Conservation (phyloP, 1,139 yeast species). For the Kurtzmaniella quercitrusa region DNA sequence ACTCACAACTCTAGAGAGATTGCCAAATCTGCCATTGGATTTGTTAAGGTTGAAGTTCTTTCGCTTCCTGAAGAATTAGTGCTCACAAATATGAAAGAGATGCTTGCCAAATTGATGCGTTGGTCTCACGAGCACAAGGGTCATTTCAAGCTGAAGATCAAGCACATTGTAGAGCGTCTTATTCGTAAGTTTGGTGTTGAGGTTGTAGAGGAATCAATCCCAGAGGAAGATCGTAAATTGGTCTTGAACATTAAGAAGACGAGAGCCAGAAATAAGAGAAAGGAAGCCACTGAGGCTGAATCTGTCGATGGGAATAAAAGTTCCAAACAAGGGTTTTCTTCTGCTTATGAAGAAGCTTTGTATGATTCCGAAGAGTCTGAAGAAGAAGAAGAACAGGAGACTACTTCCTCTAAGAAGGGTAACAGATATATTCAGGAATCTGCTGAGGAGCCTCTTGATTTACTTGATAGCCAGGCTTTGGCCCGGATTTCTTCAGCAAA, state of each 20-base stretch:
- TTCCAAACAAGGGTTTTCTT: slow-evolving; percentile 49
- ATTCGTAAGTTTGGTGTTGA: slow-evolving; percentile 88
- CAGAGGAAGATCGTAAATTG: slow-evolving; percentile 80
- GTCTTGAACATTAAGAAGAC: slow-evolving; percentile 81
- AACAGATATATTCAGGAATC: slow-evolving; percentile 72
- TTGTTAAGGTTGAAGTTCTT: slow-evolving; percentile 85
- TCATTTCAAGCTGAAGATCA: slow-evolving; percentile 87
- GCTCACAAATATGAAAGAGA: slow-evolving; percentile 57
- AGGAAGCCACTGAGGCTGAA: slow-evolving; percentile 33
- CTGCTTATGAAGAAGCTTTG: slow-evolving; percentile 83
- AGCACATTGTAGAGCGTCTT: slow-evolving; percentile 87
- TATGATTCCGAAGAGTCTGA: slow-evolving; percentile 55
- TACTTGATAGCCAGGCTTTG: slow-evolving; percentile 78
- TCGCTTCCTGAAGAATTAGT: slow-evolving; percentile 80
- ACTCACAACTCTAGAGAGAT: slow-evolving; percentile 91
- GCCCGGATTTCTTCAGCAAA: slow-evolving; percentile 85
- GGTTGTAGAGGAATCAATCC: slow-evolving; percentile 71
- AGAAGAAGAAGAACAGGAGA: slow-evolving; percentile 28
- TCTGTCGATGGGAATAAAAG: slow-evolving; percentile 14
- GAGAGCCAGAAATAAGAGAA: slow-evolving; percentile 78
- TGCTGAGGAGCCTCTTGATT: slow-evolving; percentile 81
- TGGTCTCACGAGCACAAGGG: slow-evolving; percentile 98
- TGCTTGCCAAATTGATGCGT: slow-evolving; percentile 69
- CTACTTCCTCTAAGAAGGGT: slow-evolving; percentile 27
- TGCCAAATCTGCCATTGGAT: slow-evolving; percentile 91